Conservation (phyloP, 768 basidiomycete genomes). For the Trametes villosa region DNA sequence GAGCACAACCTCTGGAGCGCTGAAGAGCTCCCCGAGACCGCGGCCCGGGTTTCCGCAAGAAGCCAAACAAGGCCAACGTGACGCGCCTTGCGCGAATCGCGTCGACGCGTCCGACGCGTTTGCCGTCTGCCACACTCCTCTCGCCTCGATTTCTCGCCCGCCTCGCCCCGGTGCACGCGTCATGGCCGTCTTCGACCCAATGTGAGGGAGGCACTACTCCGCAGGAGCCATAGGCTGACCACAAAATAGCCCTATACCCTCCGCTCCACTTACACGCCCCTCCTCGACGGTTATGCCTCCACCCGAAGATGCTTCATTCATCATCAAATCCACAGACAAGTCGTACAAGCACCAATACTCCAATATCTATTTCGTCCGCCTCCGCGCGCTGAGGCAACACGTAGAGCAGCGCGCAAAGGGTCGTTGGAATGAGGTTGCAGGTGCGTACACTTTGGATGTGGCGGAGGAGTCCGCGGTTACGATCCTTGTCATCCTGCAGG, state of each 20-base stretch:
- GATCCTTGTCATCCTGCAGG: constrained; percentile 44
- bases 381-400: constrained; percentile 51
- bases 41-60: neutral
- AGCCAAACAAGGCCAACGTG: constrained; percentile 17
- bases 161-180: neutral
- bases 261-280: constrained; percentile 32
- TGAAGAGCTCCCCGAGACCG: too few relatives aligned
- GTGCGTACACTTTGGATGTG: constrained; percentile 30
- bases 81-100: constrained; percentile 19
- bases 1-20: too few relatives aligned
- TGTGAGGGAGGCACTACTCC: neutral
- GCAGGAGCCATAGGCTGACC: neutral
- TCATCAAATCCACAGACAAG: constrained; percentile 46
- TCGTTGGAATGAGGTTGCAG: constrained; percentile 54
- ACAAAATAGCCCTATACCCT: constrained; percentile 27
- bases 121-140: neutral
- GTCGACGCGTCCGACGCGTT: constrained; percentile 16
- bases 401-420: constrained; percentile 53
- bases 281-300: constrained; percentile 37
- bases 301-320: constrained; percentile 42
- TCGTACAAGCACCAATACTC: constrained; percentile 74
- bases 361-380: constrained; percentile 69
- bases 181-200: constrained; percentile 18
- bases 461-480: neutral
- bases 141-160: neutral